Percentiles rank a stretch among this genome's conserved stretches.
These are phyloP conservation scores for Coemansia sp. DNA, from an alignment of 192 early-diverging fungal species.

Conservation along the genomic window DNA sequence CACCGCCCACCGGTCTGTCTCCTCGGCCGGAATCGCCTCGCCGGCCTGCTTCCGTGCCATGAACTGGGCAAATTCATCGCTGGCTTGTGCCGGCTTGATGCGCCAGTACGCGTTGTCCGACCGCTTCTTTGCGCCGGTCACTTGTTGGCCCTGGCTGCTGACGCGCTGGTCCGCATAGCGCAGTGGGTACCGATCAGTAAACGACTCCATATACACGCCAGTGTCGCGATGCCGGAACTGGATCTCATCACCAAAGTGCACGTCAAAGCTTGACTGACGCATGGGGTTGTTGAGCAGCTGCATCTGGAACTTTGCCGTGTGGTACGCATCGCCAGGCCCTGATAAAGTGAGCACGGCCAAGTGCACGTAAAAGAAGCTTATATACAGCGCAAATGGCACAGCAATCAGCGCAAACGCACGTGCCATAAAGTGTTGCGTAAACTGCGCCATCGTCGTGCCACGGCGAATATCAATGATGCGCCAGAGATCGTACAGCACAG, in stretches of 20 bases:
- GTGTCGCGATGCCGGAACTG: constrained; percentile 76
- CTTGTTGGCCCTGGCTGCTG: constrained; percentile 82
- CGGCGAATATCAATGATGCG: constrained; percentile 81
- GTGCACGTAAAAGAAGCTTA: constrained; percentile 92
- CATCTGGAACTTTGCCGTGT: constrained; percentile 87
- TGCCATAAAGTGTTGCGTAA: constrained; percentile 81
- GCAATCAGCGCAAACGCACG: constrained; percentile 84
- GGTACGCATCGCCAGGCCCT: constrained; percentile 94
- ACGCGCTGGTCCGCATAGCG: constrained; percentile 90
- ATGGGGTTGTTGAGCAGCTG: constrained; percentile 80
- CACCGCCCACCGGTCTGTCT: constrained; percentile 55
- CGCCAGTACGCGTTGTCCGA: constrained; percentile 68
- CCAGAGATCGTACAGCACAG: constrained; percentile 88
- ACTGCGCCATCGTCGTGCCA: constrained; percentile 65
- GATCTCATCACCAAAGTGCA: constrained; percentile 80
- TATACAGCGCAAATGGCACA: constrained; percentile 76
- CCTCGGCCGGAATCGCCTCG: constrained; percentile 26
- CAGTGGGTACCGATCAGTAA: constrained; percentile 73
- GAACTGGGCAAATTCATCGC: constrained; percentile 22
- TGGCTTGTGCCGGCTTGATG: constrained; percentile 50
- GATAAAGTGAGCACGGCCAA: constrained; percentile 83
- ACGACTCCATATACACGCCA: constrained; percentile 76
- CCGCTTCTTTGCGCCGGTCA: constrained; percentile 62
- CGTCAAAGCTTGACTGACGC: constrained; percentile 60
- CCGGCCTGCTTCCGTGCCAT: constrained; percentile 23